Conservation (phyloP, 2,329 filamentous ascomycete genomes). For the Ceratocystis alfenasii region DNA sequence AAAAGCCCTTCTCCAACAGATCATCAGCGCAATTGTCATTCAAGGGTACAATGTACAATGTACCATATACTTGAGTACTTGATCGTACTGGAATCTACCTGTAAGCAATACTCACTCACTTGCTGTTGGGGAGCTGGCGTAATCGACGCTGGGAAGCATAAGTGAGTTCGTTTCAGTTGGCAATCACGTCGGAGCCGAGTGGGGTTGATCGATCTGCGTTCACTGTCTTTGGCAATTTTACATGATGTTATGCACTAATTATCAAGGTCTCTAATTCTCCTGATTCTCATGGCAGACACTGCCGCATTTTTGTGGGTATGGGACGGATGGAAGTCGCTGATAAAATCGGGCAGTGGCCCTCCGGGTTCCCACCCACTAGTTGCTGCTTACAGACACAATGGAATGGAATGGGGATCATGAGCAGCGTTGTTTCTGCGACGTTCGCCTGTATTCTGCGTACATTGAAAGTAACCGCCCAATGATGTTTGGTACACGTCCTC, state of each 20-base stretch:
- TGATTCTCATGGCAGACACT: neutral
- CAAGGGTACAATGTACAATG: neutral
- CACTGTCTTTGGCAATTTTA: no score
- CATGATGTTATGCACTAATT: no score
- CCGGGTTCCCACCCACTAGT: neutral
- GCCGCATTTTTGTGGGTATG: neutral
- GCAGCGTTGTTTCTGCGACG: neutral
- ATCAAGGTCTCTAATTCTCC: neutral
- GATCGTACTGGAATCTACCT: neutral
- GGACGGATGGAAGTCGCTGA: neutral
- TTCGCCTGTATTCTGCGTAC: neutral
- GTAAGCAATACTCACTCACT: neutral
- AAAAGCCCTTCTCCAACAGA: neutral
- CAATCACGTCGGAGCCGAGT: neutral
- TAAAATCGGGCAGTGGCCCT: neutral
- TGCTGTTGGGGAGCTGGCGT: neutral
- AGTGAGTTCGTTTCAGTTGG: conserved; percentile 1
- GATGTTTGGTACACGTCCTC: neutral
- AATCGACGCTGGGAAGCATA: neutral
- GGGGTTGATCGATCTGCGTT: no score
- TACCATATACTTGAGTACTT: neutral
- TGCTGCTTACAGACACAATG: no score
- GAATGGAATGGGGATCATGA: no score
- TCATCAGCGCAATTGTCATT: neutral
- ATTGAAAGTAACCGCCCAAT: neutral